Conservation (phyloP, 2,329 filamentous ascomycete species). For the Epichloe sibirici region DNA sequence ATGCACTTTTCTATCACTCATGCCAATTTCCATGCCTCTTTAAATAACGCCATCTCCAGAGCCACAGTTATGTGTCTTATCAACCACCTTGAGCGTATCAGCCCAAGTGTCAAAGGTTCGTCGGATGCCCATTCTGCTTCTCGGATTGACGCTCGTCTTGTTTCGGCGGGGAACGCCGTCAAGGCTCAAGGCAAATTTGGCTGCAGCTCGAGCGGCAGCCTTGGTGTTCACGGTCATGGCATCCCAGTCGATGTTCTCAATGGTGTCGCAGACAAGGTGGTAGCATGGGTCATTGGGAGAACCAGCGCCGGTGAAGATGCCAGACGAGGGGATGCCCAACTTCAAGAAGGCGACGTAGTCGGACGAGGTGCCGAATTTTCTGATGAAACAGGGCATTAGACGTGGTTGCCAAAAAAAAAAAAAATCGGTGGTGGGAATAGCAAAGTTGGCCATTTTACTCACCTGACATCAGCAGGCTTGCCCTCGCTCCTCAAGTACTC, state of each 20-base stretch:
- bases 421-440: background rate
- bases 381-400: background rate
- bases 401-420: background rate
- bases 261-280: constrained; percentile 27
- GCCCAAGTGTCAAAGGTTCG: constrained; percentile 15
- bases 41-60: constrained; percentile 9
- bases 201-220: constrained; percentile 38
- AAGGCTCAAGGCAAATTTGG: constrained; percentile 25
- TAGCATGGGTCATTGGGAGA: constrained; percentile 23
- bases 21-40: background rate
- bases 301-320: constrained; percentile 26
- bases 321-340: constrained; percentile 24
- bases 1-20: background rate
- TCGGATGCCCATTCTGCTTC: constrained; percentile 14
- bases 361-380: constrained; percentile 21
- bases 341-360: constrained; percentile 27
- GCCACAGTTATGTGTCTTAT: constrained; percentile 19
- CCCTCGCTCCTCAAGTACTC: constrained; percentile 19
- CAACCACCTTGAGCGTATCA: constrained; percentile 12
- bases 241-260: constrained; percentile 28
- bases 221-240: constrained; percentile 27
- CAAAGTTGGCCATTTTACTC: background rate
- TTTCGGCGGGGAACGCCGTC: constrained; percentile 22
- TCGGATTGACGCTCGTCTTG: constrained; percentile 17
- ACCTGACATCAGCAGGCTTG: constrained; percentile 16